phyloP scores from a whole-genome alignment of 805 yeast genomes.

The Saturnispora besseyi region DNA sequence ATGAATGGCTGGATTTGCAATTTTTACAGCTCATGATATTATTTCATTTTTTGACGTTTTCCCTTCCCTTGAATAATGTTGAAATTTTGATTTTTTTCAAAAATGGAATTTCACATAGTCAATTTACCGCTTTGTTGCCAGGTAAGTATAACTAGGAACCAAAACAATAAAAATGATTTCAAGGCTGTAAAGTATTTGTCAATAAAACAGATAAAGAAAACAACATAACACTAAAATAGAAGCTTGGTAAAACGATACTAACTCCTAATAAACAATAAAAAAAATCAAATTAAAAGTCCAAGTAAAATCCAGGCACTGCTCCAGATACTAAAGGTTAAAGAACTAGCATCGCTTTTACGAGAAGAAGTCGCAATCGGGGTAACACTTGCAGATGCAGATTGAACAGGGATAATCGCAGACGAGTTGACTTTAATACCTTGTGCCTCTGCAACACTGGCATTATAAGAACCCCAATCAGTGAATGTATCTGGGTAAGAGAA shows the following conservation, averaged over 20 bases:
- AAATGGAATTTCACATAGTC: too few relatives aligned
- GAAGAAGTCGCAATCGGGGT: not conserved
- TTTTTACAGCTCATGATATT: not conserved
- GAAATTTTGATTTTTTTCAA: too few relatives aligned
- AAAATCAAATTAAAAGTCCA: slow-evolving; percentile 1
- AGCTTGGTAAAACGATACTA: too few relatives aligned
- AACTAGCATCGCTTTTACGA: slow-evolving; percentile 5
- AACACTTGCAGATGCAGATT: not conserved
- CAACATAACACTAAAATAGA: too few relatives aligned
- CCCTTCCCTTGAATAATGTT: too few relatives aligned
- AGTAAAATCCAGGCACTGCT: not conserved
- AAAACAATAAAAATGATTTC: too few relatives aligned
- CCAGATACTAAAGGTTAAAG: not conserved
- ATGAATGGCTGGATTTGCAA: not conserved
- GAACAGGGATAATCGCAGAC: slow-evolving; percentile 5
- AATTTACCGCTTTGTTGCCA: too few relatives aligned
- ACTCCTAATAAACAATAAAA: not conserved
- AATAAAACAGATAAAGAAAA: not conserved
- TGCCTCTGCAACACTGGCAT: slow-evolving; percentile 6
- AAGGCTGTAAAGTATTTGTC: too few relatives aligned
- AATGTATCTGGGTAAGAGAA: slow-evolving; percentile 26
- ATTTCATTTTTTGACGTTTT: not conserved
- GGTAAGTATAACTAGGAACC: too few relatives aligned
- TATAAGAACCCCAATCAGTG: slow-evolving; percentile 31
- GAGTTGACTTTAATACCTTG: not conserved